Evolutionary conservation across 345 rosid species (phyloP), one percentile per base, ranked within the genome.

Genomic region (Cochlearia excelsa): DNA sequence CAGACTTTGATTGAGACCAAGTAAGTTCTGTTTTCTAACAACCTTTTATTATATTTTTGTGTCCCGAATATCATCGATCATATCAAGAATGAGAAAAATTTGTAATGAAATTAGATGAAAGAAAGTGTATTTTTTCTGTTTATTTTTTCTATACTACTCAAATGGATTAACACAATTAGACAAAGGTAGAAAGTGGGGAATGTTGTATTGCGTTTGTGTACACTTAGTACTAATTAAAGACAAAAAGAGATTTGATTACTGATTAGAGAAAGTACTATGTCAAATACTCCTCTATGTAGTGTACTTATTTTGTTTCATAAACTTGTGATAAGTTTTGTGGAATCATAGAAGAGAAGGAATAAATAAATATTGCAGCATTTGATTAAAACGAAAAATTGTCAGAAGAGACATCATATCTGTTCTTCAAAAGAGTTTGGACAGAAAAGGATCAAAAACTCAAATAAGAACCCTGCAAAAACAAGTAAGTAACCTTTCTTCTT

Each of bases 401-500:
- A 59, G 61, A 39, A 45, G 61, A 53, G 55, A 59, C 54, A 66
- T 16, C 23, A 66, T 58, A 30, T 58, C 59, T 38, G 72, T 68
- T 68, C 61, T 16, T 16, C 23, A 37, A 60, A n/a, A 51, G 53
- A 58, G 71, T 50, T 58, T 39, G 46, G 9, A 33, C 35, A 53
- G 41, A 61, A n/a, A 51, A 1, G 48, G 67, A 66, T 68, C 72
- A 68, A 68, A 60, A 68, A 16, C 38, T 60, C 66, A 68, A 60
- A 53, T 52, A 53, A 33, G 55, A 52, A 46, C 45, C 61, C 38
- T 68, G 66, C 54, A 6, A 60, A 45, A 60, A 16, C 23, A 16
- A 16, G 23, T 66, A 68, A 68, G 56, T 39, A 68, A 27, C 57
- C 46, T 59, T 59, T 43, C 46, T 59, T 66, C 59, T 65, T 44